A percentile compares a stretch with the other conserved stretches of the same genome.
phyloP scores from a whole-genome alignment of 306 rosid species.

The Phaseolus lunatus region DNA sequence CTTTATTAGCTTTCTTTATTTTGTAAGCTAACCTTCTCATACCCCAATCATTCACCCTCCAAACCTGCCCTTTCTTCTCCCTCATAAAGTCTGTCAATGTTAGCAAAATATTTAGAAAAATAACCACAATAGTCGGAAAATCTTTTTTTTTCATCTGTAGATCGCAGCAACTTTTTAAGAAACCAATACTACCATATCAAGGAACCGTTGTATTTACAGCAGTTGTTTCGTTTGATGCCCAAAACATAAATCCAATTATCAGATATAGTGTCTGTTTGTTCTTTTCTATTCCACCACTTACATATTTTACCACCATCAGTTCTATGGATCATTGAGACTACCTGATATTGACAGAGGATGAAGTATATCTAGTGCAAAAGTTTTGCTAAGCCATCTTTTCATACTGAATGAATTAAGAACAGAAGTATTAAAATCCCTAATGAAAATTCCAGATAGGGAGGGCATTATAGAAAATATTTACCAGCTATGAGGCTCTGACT shows the following conservation, averaged over 20 bases:
- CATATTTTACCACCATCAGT: background rate
- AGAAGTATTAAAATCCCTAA: background rate
- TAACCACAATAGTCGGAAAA: constrained; percentile 24
- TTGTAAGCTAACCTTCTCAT: constrained; percentile 87
- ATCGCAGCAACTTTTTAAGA: background rate
- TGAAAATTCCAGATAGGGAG: background rate
- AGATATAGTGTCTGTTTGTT: background rate
- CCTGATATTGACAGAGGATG: constrained; percentile 24
- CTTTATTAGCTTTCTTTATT: constrained; percentile 78
- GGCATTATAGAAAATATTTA: constrained; percentile 21
- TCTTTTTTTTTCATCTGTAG: background rate
- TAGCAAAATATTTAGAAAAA: constrained; percentile 28
- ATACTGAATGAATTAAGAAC: background rate
- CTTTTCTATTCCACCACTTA: constrained; percentile 17
- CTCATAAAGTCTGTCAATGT: constrained; percentile 71
- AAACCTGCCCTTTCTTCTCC: constrained; percentile 88
- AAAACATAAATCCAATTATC: constrained; percentile 8
- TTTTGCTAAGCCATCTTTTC: background rate
- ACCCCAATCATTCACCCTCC: constrained; percentile 95
- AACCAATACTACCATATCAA: background rate
- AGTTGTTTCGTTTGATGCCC: background rate
- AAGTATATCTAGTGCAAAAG: background rate
- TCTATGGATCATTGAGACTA: constrained; percentile 5
- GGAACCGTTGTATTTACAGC: background rate
- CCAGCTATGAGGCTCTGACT: background rate